Conservation (phyloP, 192 early-diverging fungal species). For the Backusella parvicylindrica region DNA sequence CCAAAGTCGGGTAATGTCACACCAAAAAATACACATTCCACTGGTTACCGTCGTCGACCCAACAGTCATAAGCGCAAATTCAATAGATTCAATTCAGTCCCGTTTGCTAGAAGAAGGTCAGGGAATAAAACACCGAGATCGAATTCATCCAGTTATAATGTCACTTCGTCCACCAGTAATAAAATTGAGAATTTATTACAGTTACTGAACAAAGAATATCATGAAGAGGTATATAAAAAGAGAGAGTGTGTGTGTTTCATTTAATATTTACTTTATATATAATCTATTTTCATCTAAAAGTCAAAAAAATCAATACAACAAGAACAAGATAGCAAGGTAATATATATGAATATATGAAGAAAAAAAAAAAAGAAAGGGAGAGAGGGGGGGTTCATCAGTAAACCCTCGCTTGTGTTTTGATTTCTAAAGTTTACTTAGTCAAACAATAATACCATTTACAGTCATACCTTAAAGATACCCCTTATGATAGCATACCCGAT, state of each 20-base stretch:
- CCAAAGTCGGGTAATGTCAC: not conserved
- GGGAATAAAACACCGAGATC: not conserved
- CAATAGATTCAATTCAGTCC: not conserved
- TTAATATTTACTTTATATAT: not conserved
- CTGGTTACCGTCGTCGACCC: not conserved
- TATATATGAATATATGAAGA: too few species aligned
- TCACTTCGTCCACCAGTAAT: not conserved
- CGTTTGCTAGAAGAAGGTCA: not conserved
- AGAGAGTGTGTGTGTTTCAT: not conserved
- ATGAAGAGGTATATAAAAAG: not conserved
- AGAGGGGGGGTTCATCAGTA: not conserved
- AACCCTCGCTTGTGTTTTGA: not conserved
- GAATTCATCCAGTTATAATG: not conserved
- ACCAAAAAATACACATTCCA: not conserved
- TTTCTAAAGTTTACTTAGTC: slow-evolving; percentile 7
- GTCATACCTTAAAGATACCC: not conserved
- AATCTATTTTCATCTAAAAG: too few species aligned
- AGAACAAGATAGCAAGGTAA: not conserved
- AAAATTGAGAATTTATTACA: not conserved
- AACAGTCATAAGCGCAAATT: not conserved
- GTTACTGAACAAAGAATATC: not conserved
- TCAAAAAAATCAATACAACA: not conserved
- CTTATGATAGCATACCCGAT: not conserved
- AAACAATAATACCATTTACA: not conserved
- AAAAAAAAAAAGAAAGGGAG: too few species aligned